These are phyloP conservation scores for Acanthamoeba royreba DNA, from an alignment of 208 protist species.

Conservation along the genomic window DNA sequence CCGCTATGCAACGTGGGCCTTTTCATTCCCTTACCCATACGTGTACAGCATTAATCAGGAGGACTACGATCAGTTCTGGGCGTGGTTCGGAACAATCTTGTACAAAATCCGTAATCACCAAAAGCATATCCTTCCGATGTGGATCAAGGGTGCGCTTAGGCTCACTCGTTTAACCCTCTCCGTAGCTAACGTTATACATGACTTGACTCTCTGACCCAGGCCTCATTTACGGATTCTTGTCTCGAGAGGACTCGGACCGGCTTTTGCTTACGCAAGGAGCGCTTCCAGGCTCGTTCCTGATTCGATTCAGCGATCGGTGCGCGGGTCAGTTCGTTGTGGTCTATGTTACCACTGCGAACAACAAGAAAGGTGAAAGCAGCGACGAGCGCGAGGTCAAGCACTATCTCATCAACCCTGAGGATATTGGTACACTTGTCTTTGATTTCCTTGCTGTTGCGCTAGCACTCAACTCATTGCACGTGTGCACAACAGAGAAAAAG, in stretches of 20 bases:
- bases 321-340: constrained; percentile 29
- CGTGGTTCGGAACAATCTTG: constrained; percentile 31
- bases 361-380: neutral
- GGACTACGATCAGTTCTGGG: constrained; percentile 37
- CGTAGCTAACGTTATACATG: neutral
- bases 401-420: constrained; percentile 23
- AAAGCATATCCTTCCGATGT: constrained; percentile 45
- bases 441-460: neutral
- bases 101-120: constrained; percentile 43
- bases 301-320: constrained; percentile 21
- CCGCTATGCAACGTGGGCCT: neutral
- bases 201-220: neutral
- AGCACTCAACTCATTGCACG: neutral
- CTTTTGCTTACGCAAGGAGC: neutral
- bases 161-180: neutral
- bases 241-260: constrained; percentile 25
- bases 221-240: constrained; percentile 12
- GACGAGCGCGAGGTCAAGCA: constrained; percentile 34
- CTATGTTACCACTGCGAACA: neutral
- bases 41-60: constrained; percentile 10
- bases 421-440: neutral
- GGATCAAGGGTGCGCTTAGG: neutral
- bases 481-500: neutral
- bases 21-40: neutral
- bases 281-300: constrained; percentile 26